Evolutionary conservation across 2,329 filamentous ascomycete genomes (phyloP).

Genomic region (Botrytis paeoniae): DNA sequence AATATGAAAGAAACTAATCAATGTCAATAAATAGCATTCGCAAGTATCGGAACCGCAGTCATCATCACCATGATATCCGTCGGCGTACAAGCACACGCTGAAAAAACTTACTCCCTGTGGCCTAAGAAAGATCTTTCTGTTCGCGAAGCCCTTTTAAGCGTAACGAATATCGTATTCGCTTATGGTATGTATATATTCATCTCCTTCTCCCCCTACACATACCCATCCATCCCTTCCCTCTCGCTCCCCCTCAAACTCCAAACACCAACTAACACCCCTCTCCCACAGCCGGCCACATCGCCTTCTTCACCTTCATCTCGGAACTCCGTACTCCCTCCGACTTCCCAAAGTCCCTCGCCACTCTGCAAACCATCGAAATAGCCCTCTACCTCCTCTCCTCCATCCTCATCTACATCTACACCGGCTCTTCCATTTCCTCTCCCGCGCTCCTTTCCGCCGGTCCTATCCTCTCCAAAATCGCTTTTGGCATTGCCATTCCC

Average conservation of each 20-base stretch:
- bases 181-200: slow-evolving; percentile 37
- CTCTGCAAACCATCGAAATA: slow-evolving; percentile 58
- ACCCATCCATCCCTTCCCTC: too few species aligned
- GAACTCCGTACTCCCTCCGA: slow-evolving; percentile 54
- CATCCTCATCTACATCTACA: slow-evolving; percentile 62
- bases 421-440: slow-evolving; percentile 57
- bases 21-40: slow-evolving; percentile 43
- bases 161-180: slow-evolving; percentile 58
- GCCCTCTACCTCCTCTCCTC: slow-evolving; percentile 52
- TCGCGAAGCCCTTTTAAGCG: slow-evolving; percentile 46
- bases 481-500: slow-evolving; percentile 65
- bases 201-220: too few species aligned
- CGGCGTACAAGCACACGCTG: background rate
- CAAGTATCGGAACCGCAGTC: slow-evolving; percentile 53
- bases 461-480: slow-evolving; percentile 55
- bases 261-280: background rate
- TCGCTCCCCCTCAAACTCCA: background rate
- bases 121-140: slow-evolving; percentile 36
- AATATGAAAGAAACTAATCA: background rate
- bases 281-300: slow-evolving; percentile 49
- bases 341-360: slow-evolving; percentile 55
- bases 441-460: slow-evolving; percentile 62
- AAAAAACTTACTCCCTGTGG: slow-evolving; percentile 34
- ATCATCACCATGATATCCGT: slow-evolving; percentile 53
- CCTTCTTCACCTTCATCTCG: slow-evolving; percentile 59